These are phyloP conservation scores for Phytopythium vexans DNA, from an alignment of 352 stramenopile genomes.

Conservation along the genomic window DNA sequence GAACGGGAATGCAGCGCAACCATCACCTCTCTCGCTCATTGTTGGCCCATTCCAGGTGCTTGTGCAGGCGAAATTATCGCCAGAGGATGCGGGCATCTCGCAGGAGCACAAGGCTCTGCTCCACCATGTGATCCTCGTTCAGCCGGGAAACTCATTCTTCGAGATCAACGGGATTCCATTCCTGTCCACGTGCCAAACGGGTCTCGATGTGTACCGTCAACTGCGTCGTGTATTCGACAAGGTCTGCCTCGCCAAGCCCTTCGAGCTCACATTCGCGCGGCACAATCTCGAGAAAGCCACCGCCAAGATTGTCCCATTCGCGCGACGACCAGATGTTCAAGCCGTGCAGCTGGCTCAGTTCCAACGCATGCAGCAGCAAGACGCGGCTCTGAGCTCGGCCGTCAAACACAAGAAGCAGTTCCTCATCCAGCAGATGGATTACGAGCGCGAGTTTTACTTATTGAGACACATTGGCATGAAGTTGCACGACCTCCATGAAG, in stretches of 20 bases:
- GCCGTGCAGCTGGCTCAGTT: slow-evolving; percentile 41
- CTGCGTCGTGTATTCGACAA: slow-evolving; percentile 23
- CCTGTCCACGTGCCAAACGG: slow-evolving; percentile 16
- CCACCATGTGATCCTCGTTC: slow-evolving; percentile 34
- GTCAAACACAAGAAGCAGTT: slow-evolving; percentile 57
- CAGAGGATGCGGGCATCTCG: not conserved
- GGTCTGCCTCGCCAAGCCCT: slow-evolving; percentile 36
- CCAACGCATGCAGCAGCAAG: slow-evolving; percentile 32
- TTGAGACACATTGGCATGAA: slow-evolving; percentile 33
- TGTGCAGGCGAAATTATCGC: slow-evolving; percentile 21
- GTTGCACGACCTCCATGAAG: slow-evolving; percentile 38
- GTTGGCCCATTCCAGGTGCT: slow-evolving; percentile 27
- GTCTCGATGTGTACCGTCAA: slow-evolving; percentile 22
- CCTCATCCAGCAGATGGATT: slow-evolving; percentile 58
- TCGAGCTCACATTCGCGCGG: slow-evolving; percentile 50
- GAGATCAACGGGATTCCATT: slow-evolving; percentile 53
- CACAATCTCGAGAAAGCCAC: slow-evolving; percentile 46
- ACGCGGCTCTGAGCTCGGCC: slow-evolving; percentile 19
- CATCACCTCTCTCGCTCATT: slow-evolving; percentile 9
- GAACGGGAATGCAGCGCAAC: too few species aligned
- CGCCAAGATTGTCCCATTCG: slow-evolving; percentile 61
- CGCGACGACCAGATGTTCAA: slow-evolving; percentile 48
- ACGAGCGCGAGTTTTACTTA: slow-evolving; percentile 49
- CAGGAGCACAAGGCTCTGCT: slow-evolving; percentile 23
- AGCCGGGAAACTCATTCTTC: slow-evolving; percentile 35